A percentile compares a stretch with the other conserved stretches of the same genome.
Conservation (phyloP, 345 rosid species). For the Rubroshorea leprosula region DNA sequence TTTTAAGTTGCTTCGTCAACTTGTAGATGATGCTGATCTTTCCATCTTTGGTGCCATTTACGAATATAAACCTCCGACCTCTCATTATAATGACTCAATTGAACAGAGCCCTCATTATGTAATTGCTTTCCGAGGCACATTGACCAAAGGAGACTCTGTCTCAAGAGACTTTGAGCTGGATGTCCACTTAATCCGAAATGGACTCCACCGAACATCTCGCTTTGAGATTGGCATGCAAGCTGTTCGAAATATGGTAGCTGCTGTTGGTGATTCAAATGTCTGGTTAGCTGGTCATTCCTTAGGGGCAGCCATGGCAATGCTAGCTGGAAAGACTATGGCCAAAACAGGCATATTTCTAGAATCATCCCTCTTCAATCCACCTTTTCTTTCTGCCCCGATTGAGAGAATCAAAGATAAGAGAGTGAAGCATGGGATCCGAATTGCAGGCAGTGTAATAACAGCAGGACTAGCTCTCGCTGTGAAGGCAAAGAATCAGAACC, state of each 20-base stretch:
- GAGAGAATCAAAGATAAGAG: slow-evolving; percentile 62
- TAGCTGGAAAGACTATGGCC: slow-evolving; percentile 72
- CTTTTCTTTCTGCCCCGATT: slow-evolving; percentile 70
- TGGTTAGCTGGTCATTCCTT: slow-evolving; percentile 96
- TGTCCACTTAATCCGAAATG: slow-evolving; percentile 52
- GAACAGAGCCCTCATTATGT: slow-evolving; percentile 52
- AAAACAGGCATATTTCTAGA: slow-evolving; percentile 47
- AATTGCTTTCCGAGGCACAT: slow-evolving; percentile 76
- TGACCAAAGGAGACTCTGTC: slow-evolving; percentile 61
- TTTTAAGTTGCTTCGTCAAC: slow-evolving; percentile 48
- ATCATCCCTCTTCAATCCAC: slow-evolving; percentile 79
- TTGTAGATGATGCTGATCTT: slow-evolving; percentile 63
- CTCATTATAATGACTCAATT: slow-evolving; percentile 20
- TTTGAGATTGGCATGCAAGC: slow-evolving; percentile 77
- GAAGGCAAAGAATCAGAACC: slow-evolving; percentile 27
- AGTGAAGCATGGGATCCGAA: slow-evolving; percentile 61
- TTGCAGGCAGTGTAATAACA: slow-evolving; percentile 69
- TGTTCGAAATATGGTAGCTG: slow-evolving; percentile 54
- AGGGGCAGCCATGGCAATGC: slow-evolving; percentile 79
- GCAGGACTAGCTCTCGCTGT: slow-evolving; percentile 76
- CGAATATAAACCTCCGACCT: slow-evolving; percentile 46
- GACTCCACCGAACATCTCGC: slow-evolving; percentile 69
- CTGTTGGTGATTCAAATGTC: slow-evolving; percentile 55
- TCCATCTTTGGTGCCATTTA: slow-evolving; percentile 81
- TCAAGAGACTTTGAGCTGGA: slow-evolving; percentile 66